Evolutionary conservation across 495 filamentous ascomycete genomes (phyloP).

Genomic region (Aspergillus leporis): DNA sequence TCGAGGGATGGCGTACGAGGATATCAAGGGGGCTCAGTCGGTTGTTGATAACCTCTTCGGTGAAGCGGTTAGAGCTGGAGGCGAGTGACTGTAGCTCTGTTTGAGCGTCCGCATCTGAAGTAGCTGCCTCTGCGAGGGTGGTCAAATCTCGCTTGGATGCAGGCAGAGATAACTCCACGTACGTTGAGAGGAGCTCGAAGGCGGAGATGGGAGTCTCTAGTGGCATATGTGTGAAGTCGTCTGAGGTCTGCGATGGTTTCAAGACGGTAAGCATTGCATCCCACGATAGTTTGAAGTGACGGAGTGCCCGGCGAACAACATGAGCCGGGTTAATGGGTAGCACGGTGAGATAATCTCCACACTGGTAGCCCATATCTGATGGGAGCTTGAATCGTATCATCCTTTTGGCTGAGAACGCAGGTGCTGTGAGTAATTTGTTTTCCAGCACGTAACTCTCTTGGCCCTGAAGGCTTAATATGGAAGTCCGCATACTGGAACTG

Average conservation of each 20-base stretch:
- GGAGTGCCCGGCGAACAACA: conserved; percentile 55
- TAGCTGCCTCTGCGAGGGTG: conserved; percentile 43
- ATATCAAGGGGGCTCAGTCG: conserved; percentile 66
- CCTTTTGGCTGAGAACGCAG: conserved; percentile 58
- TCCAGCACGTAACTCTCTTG: conserved; percentile 60
- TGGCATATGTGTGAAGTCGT: conserved; percentile 55
- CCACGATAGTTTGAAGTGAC: conserved; percentile 58
- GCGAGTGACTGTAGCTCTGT: conserved; percentile 32
- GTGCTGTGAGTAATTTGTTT: conserved; percentile 53
- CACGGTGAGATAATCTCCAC: conserved; percentile 76
- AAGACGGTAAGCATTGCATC: conserved; percentile 56
- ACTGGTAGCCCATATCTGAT: conserved; percentile 62
- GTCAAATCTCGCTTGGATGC: conserved; percentile 58
- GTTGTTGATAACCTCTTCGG: conserved; percentile 52
- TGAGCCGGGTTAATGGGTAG: conserved; percentile 67
- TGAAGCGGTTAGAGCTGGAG: conserved; percentile 43
- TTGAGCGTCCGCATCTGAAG: conserved; percentile 27
- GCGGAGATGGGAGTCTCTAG: conserved; percentile 58
- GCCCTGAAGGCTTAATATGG: conserved; percentile 65
- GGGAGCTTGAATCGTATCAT: conserved; percentile 69
- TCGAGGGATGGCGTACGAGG: conserved; percentile 56
- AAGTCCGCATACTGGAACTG: conserved; percentile 55
- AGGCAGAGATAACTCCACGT: conserved; percentile 71
- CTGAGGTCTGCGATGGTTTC: conserved; percentile 30
- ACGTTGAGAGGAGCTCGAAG: conserved; percentile 62